These are phyloP conservation scores for Vitis rupestris DNA, from an alignment of 164 flowering plant genomes.

Conservation along the genomic window DNA sequence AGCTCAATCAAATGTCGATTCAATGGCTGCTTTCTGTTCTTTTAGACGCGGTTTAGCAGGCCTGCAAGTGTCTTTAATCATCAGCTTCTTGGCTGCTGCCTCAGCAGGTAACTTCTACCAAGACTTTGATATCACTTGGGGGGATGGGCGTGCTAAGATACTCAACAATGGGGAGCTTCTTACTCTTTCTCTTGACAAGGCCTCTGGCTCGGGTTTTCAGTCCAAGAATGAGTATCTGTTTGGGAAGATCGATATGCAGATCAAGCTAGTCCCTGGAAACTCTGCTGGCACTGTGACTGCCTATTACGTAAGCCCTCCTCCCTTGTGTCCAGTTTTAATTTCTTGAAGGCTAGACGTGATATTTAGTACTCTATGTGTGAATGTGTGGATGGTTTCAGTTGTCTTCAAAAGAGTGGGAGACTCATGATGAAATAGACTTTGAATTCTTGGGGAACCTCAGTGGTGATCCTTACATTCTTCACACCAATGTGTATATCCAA, in stretches of 20 bases:
- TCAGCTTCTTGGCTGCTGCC: neutral
- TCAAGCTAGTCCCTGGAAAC: constrained; percentile 51
- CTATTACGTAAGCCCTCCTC: constrained; percentile 33
- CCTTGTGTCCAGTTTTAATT: neutral
- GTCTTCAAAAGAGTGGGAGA: constrained; percentile 10
- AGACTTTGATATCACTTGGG: constrained; percentile 16
- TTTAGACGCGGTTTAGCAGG: too few relatives aligned
- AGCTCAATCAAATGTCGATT: too few relatives aligned
- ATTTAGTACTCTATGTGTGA: neutral
- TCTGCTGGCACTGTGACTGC: constrained; percentile 59
- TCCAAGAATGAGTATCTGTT: constrained; percentile 37
- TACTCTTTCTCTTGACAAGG: constrained; percentile 36
- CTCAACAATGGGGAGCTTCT: constrained; percentile 36
- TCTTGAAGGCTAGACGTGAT: neutral
- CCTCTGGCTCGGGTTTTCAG: constrained; percentile 47
- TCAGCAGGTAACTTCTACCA: constrained; percentile 13
- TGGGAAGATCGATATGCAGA: constrained; percentile 41
- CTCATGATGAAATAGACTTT: constrained; percentile 28
- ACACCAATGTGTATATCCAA: constrained; percentile 19
- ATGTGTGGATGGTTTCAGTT: constrained; percentile 3
- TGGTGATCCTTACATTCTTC: constrained; percentile 25
- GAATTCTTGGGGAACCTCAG: constrained; percentile 28
- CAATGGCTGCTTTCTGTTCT: too few relatives aligned
- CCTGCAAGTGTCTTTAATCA: too few relatives aligned
- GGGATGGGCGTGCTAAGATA: constrained; percentile 22